phyloP scores from a whole-genome alignment of 768 basidiomycete genomes.

The Strobilomyces echinocephalus region DNA sequence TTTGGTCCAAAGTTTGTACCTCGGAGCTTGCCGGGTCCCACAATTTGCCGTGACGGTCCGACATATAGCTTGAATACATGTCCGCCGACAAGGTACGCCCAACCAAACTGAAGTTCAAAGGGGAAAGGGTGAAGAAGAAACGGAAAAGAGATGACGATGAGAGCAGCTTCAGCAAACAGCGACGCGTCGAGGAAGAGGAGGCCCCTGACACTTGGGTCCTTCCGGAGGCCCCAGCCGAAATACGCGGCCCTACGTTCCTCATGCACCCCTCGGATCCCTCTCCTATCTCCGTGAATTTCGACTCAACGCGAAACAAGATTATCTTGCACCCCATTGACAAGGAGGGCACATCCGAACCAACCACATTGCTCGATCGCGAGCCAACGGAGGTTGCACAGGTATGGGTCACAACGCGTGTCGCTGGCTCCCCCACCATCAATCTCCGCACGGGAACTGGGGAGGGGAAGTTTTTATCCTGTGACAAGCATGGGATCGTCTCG shows the following conservation, averaged over 20 bases:
- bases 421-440: slow-evolving; percentile 81
- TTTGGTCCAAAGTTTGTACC: slow-evolving; percentile 36
- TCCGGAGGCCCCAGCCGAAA: slow-evolving; percentile 64
- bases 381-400: slow-evolving; percentile 85
- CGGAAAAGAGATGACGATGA: slow-evolving; percentile 59
- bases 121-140: slow-evolving; percentile 81
- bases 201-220: slow-evolving; percentile 76
- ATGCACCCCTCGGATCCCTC: slow-evolving; percentile 77
- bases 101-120: slow-evolving; percentile 83
- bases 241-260: slow-evolving; percentile 86
- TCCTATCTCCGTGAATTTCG: slow-evolving; percentile 73
- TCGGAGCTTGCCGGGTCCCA: slow-evolving; percentile 22
- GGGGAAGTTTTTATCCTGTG: slow-evolving; percentile 87
- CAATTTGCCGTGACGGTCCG: background rate
- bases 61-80: slow-evolving; percentile 21
- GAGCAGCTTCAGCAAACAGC: slow-evolving; percentile 38
- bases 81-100: slow-evolving; percentile 52
- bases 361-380: slow-evolving; percentile 54
- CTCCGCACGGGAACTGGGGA: slow-evolving; percentile 82
- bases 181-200: slow-evolving; percentile 54
- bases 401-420: slow-evolving; percentile 85
- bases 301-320: slow-evolving; percentile 68
- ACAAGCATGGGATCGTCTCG: slow-evolving; percentile 78
- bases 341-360: slow-evolving; percentile 43
- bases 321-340: slow-evolving; percentile 63